Percentiles rank a stretch among this genome's conserved stretches.
These are phyloP conservation scores for Otatea glauca DNA, from an alignment of 176 grass and related monocot genomes.

Conservation along the genomic window DNA sequence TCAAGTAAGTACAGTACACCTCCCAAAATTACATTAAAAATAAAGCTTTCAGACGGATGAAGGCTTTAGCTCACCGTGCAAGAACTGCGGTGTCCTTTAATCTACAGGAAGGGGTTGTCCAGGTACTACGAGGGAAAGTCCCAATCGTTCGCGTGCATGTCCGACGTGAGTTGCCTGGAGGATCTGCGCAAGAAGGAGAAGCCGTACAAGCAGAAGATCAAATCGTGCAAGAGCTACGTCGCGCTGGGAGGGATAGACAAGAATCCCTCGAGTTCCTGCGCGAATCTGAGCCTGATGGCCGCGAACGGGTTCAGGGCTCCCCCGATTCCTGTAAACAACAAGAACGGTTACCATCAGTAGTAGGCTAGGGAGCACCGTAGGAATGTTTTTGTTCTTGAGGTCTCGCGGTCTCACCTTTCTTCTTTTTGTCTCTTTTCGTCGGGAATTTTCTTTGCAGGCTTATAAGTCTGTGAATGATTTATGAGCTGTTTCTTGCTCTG, in stretches of 20 bases:
- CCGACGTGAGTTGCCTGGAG: constrained; percentile 60
- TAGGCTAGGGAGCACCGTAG: neutral
- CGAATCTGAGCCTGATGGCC: constrained; percentile 46
- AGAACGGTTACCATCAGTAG: constrained; percentile 50
- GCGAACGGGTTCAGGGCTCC: constrained; percentile 42
- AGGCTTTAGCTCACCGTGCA: neutral
- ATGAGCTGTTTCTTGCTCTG: constrained; percentile 26
- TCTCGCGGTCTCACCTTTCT: neutral
- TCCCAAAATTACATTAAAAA: neutral
- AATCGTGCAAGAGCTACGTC: constrained; percentile 64
- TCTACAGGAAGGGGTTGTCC: constrained; percentile 75
- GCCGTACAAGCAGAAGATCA: constrained; percentile 60
- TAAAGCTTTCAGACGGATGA: neutral
- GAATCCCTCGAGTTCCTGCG: constrained; percentile 47
- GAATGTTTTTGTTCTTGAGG: constrained; percentile 35
- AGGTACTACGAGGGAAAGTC: constrained; percentile 79
- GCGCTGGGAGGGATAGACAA: constrained; percentile 43
- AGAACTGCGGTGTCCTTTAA: neutral
- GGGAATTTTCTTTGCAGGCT: constrained; percentile 35
- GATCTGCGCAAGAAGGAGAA: constrained; percentile 80
- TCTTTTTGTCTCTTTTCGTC: neutral
- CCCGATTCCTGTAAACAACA: constrained; percentile 49
- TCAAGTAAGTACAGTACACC: constrained; percentile 65
- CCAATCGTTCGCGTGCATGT: constrained; percentile 84
- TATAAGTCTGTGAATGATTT: constrained; percentile 44